phyloP scores from a whole-genome alignment of 2,329 filamentous ascomycete species.

The Raffaelea arxii region DNA sequence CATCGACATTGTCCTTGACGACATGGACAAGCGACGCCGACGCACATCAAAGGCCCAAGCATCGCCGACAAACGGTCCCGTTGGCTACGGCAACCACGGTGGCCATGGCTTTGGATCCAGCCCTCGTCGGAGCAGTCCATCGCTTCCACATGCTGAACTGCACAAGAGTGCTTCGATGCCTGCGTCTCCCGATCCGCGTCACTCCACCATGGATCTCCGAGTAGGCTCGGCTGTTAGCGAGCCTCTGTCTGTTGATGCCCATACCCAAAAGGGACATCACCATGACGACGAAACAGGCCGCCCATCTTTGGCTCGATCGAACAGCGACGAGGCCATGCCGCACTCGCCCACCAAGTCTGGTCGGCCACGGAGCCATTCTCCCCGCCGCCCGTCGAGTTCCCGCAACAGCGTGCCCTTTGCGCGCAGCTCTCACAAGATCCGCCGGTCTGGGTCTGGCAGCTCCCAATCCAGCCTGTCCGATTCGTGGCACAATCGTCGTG shows the following conservation, averaged over 20 bases:
- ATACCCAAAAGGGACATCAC: slow-evolving; percentile 28
- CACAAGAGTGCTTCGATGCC: slow-evolving; percentile 60
- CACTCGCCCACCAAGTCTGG: slow-evolving; percentile 32
- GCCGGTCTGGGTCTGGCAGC: slow-evolving; percentile 82
- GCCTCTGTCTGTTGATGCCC: slow-evolving; percentile 20
- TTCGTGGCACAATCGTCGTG: slow-evolving; percentile 53
- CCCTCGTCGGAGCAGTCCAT: slow-evolving; percentile 55
- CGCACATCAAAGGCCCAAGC: slow-evolving; percentile 78
- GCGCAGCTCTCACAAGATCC: slow-evolving; percentile 63
- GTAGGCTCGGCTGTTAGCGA: slow-evolving; percentile 52
- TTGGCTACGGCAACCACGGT: slow-evolving; percentile 12
- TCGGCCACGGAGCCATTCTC: slow-evolving; percentile 69
- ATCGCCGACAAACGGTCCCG: slow-evolving; percentile 62
- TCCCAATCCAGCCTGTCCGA: slow-evolving; percentile 73
- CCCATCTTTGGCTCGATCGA: slow-evolving; percentile 34
- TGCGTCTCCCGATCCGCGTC: slow-evolving; percentile 45
- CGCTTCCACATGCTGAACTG: slow-evolving; percentile 54
- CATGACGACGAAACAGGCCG: slow-evolving; percentile 26
- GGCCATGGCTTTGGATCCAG: slow-evolving; percentile 26
- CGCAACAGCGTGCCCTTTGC: slow-evolving; percentile 57
- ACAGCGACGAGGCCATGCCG: slow-evolving; percentile 32
- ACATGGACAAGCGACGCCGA: slow-evolving; percentile 84
- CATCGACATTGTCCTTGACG: slow-evolving; percentile 88
- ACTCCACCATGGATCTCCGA: slow-evolving; percentile 38
- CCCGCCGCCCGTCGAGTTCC: slow-evolving; percentile 64